These are phyloP conservation scores for Talaromyces stipitatus DNA, from an alignment of 495 filamentous ascomycete species.

Conservation along the genomic window DNA sequence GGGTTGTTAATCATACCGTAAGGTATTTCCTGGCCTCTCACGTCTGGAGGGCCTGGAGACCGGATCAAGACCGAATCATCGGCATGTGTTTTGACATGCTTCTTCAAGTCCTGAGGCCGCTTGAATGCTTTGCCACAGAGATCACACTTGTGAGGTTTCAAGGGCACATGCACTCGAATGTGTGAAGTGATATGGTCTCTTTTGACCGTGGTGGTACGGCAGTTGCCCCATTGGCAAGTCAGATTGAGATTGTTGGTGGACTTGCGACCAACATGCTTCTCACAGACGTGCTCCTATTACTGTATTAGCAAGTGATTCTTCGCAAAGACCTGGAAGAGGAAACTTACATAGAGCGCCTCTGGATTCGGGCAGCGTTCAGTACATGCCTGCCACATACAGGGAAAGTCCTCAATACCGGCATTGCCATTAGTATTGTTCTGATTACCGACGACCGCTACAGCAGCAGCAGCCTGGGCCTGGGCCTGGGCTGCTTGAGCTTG, in stretches of 20 bases:
- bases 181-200: conserved; percentile 99
- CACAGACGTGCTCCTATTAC: conserved; percentile 91
- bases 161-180: conserved; percentile 93
- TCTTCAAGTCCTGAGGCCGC: conserved; percentile 97
- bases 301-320: conserved; percentile 2
- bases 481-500: conserved; percentile 14
- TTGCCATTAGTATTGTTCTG: conserved; percentile 21
- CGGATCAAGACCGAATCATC: conserved; percentile 88
- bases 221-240: conserved; percentile 94
- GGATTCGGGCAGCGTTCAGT: conserved; percentile 71
- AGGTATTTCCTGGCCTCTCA: conserved; percentile 42
- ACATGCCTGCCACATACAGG: conserved; percentile 84
- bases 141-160: conserved; percentile 98
- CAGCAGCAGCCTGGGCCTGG: conserved; percentile 17
- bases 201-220: conserved; percentile 95
- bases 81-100: conserved; percentile 99
- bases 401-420: conserved; percentile 48
- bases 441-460: conserved; percentile 34
- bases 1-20: conserved; percentile 34
- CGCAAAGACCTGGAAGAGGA: conserved; percentile 8
- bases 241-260: conserved; percentile 98
- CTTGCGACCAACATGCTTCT: conserved; percentile 96
- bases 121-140: conserved; percentile 99
- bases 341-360: conserved; percentile 84
- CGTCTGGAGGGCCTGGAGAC: conserved; percentile 62